Conservation (phyloP, 2,329 filamentous ascomycete species). For the Ceratocystis huliohia region DNA sequence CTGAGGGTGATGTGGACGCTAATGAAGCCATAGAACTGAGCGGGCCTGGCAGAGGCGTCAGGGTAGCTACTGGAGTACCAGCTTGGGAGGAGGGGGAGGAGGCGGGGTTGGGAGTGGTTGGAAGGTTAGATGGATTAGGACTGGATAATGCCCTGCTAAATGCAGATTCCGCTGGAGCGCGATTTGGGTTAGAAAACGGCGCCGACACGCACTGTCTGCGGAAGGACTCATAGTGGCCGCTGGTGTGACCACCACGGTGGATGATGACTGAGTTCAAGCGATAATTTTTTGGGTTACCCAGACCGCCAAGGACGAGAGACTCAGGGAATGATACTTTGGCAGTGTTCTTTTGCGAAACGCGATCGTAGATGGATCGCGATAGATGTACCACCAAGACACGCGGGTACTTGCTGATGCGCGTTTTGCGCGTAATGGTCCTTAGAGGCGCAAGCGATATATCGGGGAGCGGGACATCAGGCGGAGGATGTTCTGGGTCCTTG, state of each 20-base stretch:
- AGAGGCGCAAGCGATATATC: constrained; percentile 63
- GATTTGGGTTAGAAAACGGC: constrained; percentile 71
- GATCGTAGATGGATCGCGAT: constrained; percentile 84
- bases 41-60: constrained; percentile 38
- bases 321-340: constrained; percentile 92
- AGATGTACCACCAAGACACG: constrained; percentile 85
- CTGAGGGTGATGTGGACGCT: constrained; percentile 28
- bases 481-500: constrained; percentile 64
- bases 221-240: constrained; percentile 95
- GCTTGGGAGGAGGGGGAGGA: constrained; percentile 24
- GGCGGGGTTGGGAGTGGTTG: constrained; percentile 29
- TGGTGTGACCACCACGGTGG: constrained; percentile 90
- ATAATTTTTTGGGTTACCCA: constrained; percentile 68
- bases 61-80: constrained; percentile 29
- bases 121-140: constrained; percentile 23
- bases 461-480: constrained; percentile 46
- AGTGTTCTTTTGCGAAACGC: constrained; percentile 77
- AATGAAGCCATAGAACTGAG: constrained; percentile 23
- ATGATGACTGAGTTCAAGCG: constrained; percentile 77
- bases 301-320: constrained; percentile 64
- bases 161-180: constrained; percentile 61
- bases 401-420: constrained; percentile 75
- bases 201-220: constrained; percentile 62
- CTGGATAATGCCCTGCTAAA: constrained; percentile 53
- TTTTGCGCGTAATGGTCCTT: constrained; percentile 74